Base-by-base conservation (phyloP, 2,329 filamentous ascomycete species). In the Fusarium cicatricum region DNA sequence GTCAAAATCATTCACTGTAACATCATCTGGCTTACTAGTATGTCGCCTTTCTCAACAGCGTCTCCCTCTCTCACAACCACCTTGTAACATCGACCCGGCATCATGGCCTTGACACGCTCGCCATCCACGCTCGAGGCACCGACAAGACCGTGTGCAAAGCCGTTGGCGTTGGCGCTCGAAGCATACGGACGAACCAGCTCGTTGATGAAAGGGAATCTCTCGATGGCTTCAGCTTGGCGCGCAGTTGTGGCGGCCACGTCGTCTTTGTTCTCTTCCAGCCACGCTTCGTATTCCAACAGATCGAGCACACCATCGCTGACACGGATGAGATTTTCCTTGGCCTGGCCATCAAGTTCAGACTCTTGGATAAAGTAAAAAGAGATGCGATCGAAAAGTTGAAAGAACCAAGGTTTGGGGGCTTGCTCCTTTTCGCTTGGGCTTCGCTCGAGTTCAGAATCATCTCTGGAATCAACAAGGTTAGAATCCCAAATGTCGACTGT, bases 41-140 rank as follows among this genome's bases (percentile, higher is more conserved):
- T 47, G 19, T 74, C 72, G 5, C 68, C 72, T 19, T 70, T 62
- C 11, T 61, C 42, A 2, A 74, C 66, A 10, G 43, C 26, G 5
- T 66, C 59, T 1, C 65, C 67, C 17, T 66, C 63, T 31, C 60
- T 58, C 6, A 72, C 72, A 17, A 62, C 41, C 19, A 72, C 69
- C 46, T 69, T 73, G 62, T 72, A 75, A 53, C 72, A 75, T 12
- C 70, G 67, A 7, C 72, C 72, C 0, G 72, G 72, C 62, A 74
- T 70, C 64, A 69, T 64, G 14, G 72, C 70, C 43, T 58, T 68
- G 28, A 74, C 47, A 11, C 62, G 56, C 45, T 71, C 64, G 11
- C 71, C 71, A 12, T 12, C 9, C 19, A 62, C n/a, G 11, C 46
- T 40, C 5, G 40, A 43, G 16, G 29, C 16, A 3, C 41, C 32